These are phyloP conservation scores for Corynascus novoguineensis DNA, from an alignment of 495 filamentous ascomycete species.

Conservation along the genomic window DNA sequence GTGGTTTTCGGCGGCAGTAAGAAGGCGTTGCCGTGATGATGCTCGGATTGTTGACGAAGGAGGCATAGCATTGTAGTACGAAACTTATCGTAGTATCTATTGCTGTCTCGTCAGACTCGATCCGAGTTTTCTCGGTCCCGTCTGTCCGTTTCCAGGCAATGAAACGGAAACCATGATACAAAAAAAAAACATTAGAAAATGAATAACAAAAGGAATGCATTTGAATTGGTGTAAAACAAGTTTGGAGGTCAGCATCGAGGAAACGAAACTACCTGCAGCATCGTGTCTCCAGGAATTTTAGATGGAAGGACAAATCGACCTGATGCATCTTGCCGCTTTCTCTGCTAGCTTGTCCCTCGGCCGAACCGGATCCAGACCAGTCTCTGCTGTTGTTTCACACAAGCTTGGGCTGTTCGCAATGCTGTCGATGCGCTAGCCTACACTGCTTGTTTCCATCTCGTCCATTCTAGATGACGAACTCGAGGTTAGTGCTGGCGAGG, in stretches of 20 bases:
- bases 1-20: too few species aligned
- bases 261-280: not conserved
- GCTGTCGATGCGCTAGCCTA: not conserved
- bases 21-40: too few species aligned
- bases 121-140: too few species aligned
- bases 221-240: too few species aligned
- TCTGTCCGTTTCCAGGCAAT: too few species aligned
- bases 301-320: conserved; percentile 10
- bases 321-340: conserved; percentile 6
- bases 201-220: too few species aligned
- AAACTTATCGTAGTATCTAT: too few species aligned
- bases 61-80: too few species aligned
- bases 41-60: too few species aligned
- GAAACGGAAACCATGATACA: not conserved
- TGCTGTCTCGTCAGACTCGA: too few species aligned
- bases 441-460: not conserved
- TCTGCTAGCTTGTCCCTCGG: not conserved
- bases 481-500: too few species aligned
- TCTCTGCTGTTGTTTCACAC: not conserved
- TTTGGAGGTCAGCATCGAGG: too few species aligned
- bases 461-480: not conserved
- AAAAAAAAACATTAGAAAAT: not conserved
- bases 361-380: conserved; percentile 2
- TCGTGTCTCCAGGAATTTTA: conserved; percentile 6
- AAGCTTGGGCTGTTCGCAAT: not conserved